These are phyloP conservation scores for Fusarium nodosum DNA, from an alignment of 2,329 filamentous ascomycete genomes.

Conservation along the genomic window DNA sequence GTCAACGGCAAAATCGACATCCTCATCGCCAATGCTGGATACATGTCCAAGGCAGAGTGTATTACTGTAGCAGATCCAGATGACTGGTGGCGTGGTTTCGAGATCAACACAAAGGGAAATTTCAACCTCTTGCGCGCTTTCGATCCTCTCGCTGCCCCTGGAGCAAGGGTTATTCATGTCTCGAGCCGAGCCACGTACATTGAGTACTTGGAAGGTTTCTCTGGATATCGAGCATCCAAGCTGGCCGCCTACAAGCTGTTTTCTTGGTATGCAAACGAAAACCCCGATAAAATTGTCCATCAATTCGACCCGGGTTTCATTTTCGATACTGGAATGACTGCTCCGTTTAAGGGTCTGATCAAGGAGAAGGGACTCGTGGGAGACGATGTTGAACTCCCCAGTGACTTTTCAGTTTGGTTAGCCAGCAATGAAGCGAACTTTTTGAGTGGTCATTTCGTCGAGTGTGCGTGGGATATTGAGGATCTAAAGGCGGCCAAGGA, in stretches of 20 bases:
- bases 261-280: slow-evolving; percentile 58
- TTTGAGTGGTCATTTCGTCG: slow-evolving; percentile 61
- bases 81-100: slow-evolving; percentile 49
- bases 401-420: slow-evolving; percentile 61
- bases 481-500: slow-evolving; percentile 59
- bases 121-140: slow-evolving; percentile 51
- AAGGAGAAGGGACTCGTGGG: slow-evolving; percentile 26
- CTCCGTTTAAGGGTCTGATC: slow-evolving; percentile 23
- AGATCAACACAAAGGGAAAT: slow-evolving; percentile 51
- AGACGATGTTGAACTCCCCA: slow-evolving; percentile 53
- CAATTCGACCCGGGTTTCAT: slow-evolving; percentile 61
- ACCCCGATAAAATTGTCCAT: slow-evolving; percentile 56
- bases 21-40: slow-evolving; percentile 54
- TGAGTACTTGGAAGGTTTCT: slow-evolving; percentile 49
- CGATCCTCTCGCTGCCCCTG: slow-evolving; percentile 44
- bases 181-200: slow-evolving; percentile 43
- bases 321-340: slow-evolving; percentile 50
- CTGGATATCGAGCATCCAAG: slow-evolving; percentile 60
- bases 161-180: slow-evolving; percentile 48
- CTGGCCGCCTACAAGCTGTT: slow-evolving; percentile 58
- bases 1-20: slow-evolving; percentile 55
- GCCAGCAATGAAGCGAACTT: slow-evolving; percentile 61
- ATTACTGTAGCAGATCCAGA: slow-evolving; percentile 39
- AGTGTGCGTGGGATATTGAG: slow-evolving; percentile 65
- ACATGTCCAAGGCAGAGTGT: slow-evolving; percentile 32